These are phyloP conservation scores for Ascochyta koolunga DNA, from an alignment of 2,329 filamentous ascomycete species.

Conservation along the genomic window DNA sequence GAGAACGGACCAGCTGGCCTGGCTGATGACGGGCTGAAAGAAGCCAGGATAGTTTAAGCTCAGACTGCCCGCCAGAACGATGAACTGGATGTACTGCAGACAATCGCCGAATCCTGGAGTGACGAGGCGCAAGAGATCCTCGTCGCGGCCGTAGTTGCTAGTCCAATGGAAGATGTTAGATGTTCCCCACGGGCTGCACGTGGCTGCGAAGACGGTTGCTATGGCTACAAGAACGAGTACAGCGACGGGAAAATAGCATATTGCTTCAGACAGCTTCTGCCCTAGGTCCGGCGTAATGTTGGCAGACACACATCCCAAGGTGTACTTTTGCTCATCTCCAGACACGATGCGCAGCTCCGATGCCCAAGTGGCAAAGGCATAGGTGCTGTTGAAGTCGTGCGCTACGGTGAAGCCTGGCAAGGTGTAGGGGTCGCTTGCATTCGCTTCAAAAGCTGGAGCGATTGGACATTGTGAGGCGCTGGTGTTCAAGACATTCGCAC, in stretches of 20 bases:
- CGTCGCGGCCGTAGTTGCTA: constrained; percentile 95
- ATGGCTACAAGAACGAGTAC: constrained; percentile 80
- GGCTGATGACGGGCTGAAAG: constrained; percentile 89
- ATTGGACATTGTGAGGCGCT: constrained; percentile 69
- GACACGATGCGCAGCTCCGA: constrained; percentile 76
- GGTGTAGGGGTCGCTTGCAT: constrained; percentile 56
- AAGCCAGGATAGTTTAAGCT: constrained; percentile 91
- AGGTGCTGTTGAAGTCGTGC: constrained; percentile 79
- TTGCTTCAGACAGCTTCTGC: constrained; percentile 65
- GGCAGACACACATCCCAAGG: constrained; percentile 81
- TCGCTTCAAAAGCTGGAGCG: constrained; percentile 70
- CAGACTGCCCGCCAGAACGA: constrained; percentile 84
- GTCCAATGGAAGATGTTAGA: constrained; percentile 92
- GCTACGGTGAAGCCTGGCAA: constrained; percentile 76
- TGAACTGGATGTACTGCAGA: constrained; percentile 94
- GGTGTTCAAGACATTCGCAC: constrained; percentile 61
- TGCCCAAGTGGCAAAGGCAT: constrained; percentile 82
- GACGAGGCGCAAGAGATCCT: constrained; percentile 86
- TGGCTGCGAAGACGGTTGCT: constrained; percentile 82
- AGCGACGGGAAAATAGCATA: constrained; percentile 77
- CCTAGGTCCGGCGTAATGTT: constrained; percentile 85
- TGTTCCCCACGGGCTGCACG: constrained; percentile 93
- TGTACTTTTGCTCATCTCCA: constrained; percentile 67
- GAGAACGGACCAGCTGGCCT: constrained; percentile 84
- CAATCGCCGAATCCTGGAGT: constrained; percentile 97